phyloP scores from a whole-genome alignment of 345 rosid species.

The Gossypium australe region DNA sequence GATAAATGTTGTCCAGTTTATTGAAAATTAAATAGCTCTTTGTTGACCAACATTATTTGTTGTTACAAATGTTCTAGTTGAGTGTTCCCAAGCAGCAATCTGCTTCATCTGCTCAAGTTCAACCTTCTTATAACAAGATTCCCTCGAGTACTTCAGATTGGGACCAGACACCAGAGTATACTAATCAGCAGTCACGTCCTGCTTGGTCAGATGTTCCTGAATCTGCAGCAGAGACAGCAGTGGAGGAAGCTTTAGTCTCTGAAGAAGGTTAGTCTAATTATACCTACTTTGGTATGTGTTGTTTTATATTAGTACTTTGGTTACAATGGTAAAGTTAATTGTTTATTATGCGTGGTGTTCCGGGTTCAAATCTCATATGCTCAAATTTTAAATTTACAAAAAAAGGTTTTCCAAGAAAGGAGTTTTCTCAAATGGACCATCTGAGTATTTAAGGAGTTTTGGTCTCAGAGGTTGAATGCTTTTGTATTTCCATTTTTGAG shows the following conservation, averaged over 20 bases:
- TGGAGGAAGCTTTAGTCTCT: slow-evolving; percentile 39
- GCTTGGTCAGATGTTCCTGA: slow-evolving; percentile 43
- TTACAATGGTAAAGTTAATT: not conserved
- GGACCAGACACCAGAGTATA: slow-evolving; percentile 38
- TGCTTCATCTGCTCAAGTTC: slow-evolving; percentile 44
- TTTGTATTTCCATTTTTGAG: slow-evolving; percentile 3
- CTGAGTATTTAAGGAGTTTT: not conserved
- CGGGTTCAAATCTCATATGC: no score
- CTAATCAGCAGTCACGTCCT: slow-evolving; percentile 50
- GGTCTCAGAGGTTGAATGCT: not conserved
- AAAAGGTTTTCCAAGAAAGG: not conserved
- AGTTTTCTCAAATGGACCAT: not conserved
- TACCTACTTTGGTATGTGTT: not conserved
- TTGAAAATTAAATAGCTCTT: slow-evolving; percentile 5
- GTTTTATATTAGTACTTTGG: slow-evolving; percentile 9
- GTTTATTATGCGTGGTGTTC: not conserved
- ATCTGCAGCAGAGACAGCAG: slow-evolving; percentile 34
- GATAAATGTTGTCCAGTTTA: not conserved
- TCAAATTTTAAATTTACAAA: no score
- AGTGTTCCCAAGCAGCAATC: slow-evolving; percentile 55
- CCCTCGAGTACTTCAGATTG: slow-evolving; percentile 56
- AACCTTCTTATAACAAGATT: slow-evolving; percentile 39
- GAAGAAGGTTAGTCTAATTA: slow-evolving; percentile 54
- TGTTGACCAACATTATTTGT: slow-evolving; percentile 9
- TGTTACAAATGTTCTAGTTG: slow-evolving; percentile 39